A percentile compares a stretch with the other conserved stretches of the same genome.
These are phyloP conservation scores for Ganoderma lingzhi DNA, from an alignment of 1,284 basidiomycete species.

Conservation along the genomic window DNA sequence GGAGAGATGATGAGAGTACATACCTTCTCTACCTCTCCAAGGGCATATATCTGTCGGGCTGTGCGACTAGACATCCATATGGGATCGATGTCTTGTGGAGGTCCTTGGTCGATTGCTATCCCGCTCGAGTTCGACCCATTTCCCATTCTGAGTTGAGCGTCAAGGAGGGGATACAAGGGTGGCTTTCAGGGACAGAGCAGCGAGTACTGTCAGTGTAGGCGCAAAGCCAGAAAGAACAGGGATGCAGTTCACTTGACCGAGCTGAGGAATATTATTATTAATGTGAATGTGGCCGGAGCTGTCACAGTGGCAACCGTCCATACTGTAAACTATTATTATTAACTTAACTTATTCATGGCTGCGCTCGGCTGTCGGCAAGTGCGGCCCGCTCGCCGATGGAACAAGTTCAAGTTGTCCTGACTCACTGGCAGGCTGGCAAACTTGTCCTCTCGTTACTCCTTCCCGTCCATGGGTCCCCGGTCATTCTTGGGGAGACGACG, in stretches of 20 bases:
- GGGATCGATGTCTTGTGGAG: constrained; percentile 54
- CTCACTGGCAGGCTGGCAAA: too few species aligned
- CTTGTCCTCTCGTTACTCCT: too few species aligned
- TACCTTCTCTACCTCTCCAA: constrained; percentile 86
- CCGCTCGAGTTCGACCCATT: constrained; percentile 1
- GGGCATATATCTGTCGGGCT: constrained; percentile 80
- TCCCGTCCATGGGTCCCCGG: too few species aligned
- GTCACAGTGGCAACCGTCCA: too few species aligned
- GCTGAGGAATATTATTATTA: too few species aligned
- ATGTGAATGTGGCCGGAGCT: background rate
- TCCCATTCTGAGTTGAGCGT: constrained; percentile 8
- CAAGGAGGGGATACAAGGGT: background rate
- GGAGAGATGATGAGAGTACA: constrained; percentile 16
- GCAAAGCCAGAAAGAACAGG: background rate
- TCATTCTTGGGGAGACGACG: too few species aligned
- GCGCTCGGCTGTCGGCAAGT: too few species aligned
- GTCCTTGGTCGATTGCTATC: constrained; percentile 15
- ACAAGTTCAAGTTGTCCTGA: too few species aligned
- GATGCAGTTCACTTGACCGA: background rate
- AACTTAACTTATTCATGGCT: too few species aligned
- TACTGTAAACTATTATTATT: too few species aligned
- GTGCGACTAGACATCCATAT: constrained; percentile 84
- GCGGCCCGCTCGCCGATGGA: too few species aligned
- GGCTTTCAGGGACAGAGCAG: background rate
- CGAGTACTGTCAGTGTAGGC: background rate